These are phyloP conservation scores for Heritiera littoralis DNA, from an alignment of 345 rosid species.

Conservation along the genomic window DNA sequence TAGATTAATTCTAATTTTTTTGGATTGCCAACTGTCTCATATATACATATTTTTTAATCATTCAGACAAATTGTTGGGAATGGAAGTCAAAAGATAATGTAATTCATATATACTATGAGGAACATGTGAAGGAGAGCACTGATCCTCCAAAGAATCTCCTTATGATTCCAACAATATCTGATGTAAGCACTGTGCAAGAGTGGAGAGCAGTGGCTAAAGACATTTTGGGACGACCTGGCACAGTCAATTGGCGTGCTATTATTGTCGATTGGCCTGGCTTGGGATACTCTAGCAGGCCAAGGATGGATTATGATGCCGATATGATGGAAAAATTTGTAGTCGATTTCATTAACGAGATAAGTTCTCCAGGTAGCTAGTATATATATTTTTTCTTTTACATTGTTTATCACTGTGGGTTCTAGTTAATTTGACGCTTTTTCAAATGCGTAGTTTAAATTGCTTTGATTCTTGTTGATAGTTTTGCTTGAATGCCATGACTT, in stretches of 20 bases:
- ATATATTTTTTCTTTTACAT: neutral
- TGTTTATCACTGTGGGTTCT: neutral
- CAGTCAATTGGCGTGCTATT: conserved; percentile 70
- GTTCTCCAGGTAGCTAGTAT: conserved; percentile 46
- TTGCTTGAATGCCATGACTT: neutral
- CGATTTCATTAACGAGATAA: conserved; percentile 66
- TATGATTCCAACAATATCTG: conserved; percentile 89
- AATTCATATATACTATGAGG: conserved; percentile 53
- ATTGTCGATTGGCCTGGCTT: conserved; percentile 97
- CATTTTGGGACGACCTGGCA: conserved; percentile 57
- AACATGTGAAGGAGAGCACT: conserved; percentile 52
- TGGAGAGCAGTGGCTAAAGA: conserved; percentile 87
- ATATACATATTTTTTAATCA: neutral
- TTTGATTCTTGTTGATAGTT: neutral
- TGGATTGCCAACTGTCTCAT: neutral
- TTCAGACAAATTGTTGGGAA: conserved; percentile 62
- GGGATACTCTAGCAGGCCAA: conserved; percentile 77
- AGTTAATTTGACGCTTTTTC: neutral
- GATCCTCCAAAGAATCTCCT: conserved; percentile 62
- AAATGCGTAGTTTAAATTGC: neutral
- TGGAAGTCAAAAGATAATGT: conserved; percentile 71
- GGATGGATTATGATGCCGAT: conserved; percentile 80
- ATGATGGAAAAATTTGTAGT: conserved; percentile 84
- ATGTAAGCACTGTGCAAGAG: conserved; percentile 93
- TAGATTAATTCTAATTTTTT: neutral